Base-by-base conservation (phyloP, 805 yeast species). In the Wickerhamomyces canadensis region DNA sequence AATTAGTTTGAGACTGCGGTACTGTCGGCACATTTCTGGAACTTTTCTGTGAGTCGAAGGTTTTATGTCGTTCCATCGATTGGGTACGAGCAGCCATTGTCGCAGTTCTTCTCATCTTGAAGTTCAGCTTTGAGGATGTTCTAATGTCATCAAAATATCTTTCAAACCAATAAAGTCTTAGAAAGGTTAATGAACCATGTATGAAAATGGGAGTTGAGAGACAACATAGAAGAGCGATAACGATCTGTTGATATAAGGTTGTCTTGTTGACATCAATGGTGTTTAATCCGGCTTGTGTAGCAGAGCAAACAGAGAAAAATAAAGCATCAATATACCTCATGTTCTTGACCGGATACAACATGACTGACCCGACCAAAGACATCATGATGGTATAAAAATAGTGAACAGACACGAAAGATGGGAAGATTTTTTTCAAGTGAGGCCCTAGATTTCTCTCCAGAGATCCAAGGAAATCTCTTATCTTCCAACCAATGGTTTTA, bases 251-350 rank as follows among this genome's bases (percentile, higher is more conserved):
- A 62, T 81, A 91, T 31, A 84, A 57, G 0, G 69, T 61, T 39
- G 89, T 47, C 0, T 65, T 60, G 55, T 86, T 86, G 27, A 81
- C 45, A 49, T 87, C 76, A 18, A 85, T 67, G 0, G 96, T 82
- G 55, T 87, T 88, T 38, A 93, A 63, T 1, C 99, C 99, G 0
- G 96, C 95, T 55, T 91, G 96, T 2, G 98, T 87, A 2, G 81
- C 62, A 0, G 93, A 78, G 10, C 95, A 91, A 10, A 80, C 65
- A 0, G 88, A 72, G 38, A 85, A 64, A 57, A 91, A 85, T 24
- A 93, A 62, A 2, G 83, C 77, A 63, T 93, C 98, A 31, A 85
- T 80, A 57, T 91, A 93, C 8, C 52, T 36, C 17, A 65, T 61
- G 52, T 82, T 80, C 37, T 68, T 70, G n/a, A 72, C 70, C 0